A percentile compares a stretch with the other conserved stretches of the same genome.
Conservation (phyloP, 129 eudicot genomes). For the Kitagawia praeruptora region DNA sequence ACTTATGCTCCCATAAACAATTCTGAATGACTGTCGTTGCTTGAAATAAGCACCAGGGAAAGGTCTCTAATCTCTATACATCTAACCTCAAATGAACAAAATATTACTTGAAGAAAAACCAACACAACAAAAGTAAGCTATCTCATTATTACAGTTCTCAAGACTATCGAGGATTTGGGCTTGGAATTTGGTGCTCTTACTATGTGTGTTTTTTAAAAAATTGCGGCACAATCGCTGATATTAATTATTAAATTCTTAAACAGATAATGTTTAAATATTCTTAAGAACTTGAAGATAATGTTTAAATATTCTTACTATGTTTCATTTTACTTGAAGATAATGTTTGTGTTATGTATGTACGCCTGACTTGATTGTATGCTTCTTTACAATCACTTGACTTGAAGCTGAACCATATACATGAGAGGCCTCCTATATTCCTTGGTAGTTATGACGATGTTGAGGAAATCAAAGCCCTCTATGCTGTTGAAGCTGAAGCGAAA, state of each 20-base stretch:
- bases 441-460: constrained; percentile 98
- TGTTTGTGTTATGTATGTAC: neutral
- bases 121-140: neutral
- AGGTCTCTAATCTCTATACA: neutral
- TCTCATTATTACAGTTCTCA: neutral
- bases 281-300: neutral
- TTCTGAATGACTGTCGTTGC: neutral
- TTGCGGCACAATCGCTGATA: neutral
- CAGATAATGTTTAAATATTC: neutral
- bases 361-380: neutral
- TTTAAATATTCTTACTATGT: too few relatives aligned
- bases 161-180: neutral
- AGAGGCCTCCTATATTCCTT: constrained; percentile 86
- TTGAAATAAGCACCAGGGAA: neutral
- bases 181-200: neutral
- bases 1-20: neutral
- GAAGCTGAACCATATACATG: constrained; percentile 74
- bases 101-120: neutral
- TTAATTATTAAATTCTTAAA: neutral
- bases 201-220: too few relatives aligned
- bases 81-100: neutral
- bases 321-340: too few relatives aligned
- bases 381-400: constrained; percentile 73
- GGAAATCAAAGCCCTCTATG: constrained; percentile 85
- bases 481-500: constrained; percentile 70